Percentiles rank a stretch among this genome's conserved stretches.
phyloP scores from a whole-genome alignment of 2,329 filamentous ascomycete species.

The Sclerotinia spermophila region DNA sequence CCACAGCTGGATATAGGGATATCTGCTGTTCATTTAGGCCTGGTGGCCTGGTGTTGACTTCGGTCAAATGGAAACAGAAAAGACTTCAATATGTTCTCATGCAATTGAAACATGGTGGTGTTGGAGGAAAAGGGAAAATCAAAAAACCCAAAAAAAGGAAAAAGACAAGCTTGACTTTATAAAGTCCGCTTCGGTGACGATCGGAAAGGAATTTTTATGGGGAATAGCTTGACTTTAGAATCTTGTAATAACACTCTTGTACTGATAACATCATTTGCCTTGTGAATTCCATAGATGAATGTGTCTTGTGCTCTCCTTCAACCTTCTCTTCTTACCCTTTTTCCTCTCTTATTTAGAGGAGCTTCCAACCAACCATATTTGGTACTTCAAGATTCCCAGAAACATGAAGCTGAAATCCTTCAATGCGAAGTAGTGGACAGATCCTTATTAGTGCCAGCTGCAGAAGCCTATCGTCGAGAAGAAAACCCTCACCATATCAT shows the following conservation, averaged over 20 bases:
- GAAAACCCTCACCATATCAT: neutral
- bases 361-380: neutral
- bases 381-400: too few relatives aligned
- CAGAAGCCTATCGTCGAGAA: too few relatives aligned
- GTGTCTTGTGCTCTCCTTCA: neutral
- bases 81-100: neutral
- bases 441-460: too few relatives aligned
- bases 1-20: neutral
- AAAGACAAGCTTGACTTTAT: neutral
- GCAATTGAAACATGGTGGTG: neutral
- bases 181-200: neutral
- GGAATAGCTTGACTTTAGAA: neutral
- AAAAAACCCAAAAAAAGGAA: neutral
- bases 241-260: neutral
- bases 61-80: neutral
- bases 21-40: neutral
- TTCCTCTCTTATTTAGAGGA: neutral
- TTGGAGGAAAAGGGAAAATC: neutral
- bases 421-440: too few relatives aligned
- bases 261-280: neutral
- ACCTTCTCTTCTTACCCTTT: too few relatives aligned
- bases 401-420: too few relatives aligned
- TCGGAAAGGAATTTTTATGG: neutral
- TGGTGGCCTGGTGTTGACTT: neutral
- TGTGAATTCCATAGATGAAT: neutral